Conservation (phyloP, 805 yeast species). For the Saccharomycopsis malanga region DNA sequence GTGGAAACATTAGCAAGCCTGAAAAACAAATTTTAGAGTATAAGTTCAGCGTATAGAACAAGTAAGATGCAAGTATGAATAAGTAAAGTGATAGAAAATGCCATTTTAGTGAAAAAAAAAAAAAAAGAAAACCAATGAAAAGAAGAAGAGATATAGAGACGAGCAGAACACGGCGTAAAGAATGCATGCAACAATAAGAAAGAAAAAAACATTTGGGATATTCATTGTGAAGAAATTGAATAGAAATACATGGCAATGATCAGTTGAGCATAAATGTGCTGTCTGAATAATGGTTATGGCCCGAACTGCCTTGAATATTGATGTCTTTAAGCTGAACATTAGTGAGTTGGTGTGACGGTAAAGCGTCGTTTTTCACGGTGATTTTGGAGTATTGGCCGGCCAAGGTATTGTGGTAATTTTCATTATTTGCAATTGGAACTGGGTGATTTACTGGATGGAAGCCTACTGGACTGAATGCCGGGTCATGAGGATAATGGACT, state of each 20-base stretch:
- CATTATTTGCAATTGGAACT: background rate
- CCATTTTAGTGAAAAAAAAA: background rate
- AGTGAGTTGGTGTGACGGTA: background rate
- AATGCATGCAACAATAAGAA: background rate
- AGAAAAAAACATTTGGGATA: background rate
- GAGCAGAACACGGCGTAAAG: too few relatives aligned
- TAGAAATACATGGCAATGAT: background rate
- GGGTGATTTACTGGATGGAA: background rate
- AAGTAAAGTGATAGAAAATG: background rate
- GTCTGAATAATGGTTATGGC: background rate
- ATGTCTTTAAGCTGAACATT: background rate
- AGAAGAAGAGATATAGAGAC: too few relatives aligned
- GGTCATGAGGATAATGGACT: background rate
- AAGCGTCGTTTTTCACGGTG: background rate
- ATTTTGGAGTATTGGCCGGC: background rate
- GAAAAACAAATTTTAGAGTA: too few relatives aligned
- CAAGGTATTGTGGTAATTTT: background rate
- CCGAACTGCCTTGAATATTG: background rate
- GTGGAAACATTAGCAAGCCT: too few relatives aligned
- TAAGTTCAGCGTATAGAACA: too few relatives aligned
- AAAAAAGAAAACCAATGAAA: too few relatives aligned
- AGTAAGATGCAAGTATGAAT: too few relatives aligned
- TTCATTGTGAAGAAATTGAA: background rate
- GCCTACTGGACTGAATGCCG: background rate
- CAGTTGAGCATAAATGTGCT: background rate